Evolutionary conservation across 192 early-diverging fungal genomes (phyloP), one percentile per base, ranked within the genome.

Genomic region (Diversispora epigaea): DNA sequence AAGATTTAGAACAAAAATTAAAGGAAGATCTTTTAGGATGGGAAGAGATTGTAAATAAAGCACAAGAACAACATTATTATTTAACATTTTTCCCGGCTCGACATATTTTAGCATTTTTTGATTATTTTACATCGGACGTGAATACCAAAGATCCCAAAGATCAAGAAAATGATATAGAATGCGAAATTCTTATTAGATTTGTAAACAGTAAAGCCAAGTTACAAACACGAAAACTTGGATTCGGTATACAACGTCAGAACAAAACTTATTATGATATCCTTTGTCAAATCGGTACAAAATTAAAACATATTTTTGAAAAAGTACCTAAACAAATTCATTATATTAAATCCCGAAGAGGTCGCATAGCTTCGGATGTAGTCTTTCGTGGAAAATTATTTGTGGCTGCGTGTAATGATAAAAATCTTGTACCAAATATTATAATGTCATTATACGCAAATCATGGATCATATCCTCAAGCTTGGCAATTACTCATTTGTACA

Each of bases 31-130:
- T 77, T 8, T n/a, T 39, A 43, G n/a, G 45, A 25, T 77, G 76
- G 73, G 62, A 75, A 21, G 8, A 32, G 4, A 75, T 75, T n/a
- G 62, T 75, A 2, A 65, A 65, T 21, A 14, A 54, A 55, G 25
- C 47, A 41, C 73, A 75, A 54, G 73, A 75, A 65, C 3, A 77
- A 44, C 22, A 65, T 41, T 77, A 77, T 73, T 77, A 71, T 57
- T 55, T 77, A 22, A 77, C 69, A n/a, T 77, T 72, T 15, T 77
- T 50, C 19, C 45, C 71, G 4, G 76, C 49, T 19, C 41, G 76
- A n/a, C 76, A 77, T 63, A 70, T 77, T 49, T 25, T 70, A 12
- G 22, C 61, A 41, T 70, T 77, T 22, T 54, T 40, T 54, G 76
- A 77, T 62, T 71, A 72, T 65, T 77, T 73, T 32, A 72, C 21